Evolutionary conservation across 768 basidiomycete species (phyloP).

Genomic region (Lyophyllum decastes): DNA sequence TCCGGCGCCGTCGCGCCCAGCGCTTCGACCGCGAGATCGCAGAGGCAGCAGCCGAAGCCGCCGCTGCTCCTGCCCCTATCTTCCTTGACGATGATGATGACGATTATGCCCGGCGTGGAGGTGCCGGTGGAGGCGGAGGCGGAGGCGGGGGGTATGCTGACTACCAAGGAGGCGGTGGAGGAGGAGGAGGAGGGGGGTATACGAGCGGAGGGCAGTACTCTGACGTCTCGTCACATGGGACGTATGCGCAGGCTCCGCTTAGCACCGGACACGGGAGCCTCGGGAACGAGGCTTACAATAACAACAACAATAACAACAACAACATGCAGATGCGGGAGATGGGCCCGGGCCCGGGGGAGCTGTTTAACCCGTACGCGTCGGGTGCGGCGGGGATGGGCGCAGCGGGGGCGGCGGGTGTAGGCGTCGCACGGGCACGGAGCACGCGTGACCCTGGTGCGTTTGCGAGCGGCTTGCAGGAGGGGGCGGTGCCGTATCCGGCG

Average conservation of each 20-base stretch:
- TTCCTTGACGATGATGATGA: slow-evolving; percentile 58
- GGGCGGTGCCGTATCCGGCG: slow-evolving; percentile 38
- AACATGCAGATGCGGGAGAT: slow-evolving; percentile 47
- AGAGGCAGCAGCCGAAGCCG: slow-evolving; percentile 69
- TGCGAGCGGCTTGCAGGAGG: slow-evolving; percentile 35
- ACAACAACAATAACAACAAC: too few species aligned
- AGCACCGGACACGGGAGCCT: slow-evolving; percentile 29
- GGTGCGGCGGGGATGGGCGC: slow-evolving; percentile 31
- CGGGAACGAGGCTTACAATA: slow-evolving; percentile 42
- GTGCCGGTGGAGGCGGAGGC: slow-evolving; percentile 21
- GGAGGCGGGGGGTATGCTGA: slow-evolving; percentile 33
- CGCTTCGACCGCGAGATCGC: slow-evolving; percentile 75
- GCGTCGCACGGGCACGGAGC: slow-evolving; percentile 42
- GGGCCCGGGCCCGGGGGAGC: slow-evolving; percentile 27
- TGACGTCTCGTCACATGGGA: slow-evolving; percentile 43
- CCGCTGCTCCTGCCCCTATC: slow-evolving; percentile 49
- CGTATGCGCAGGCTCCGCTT: slow-evolving; percentile 51
- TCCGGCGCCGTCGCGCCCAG: slow-evolving; percentile 65
- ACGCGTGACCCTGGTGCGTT: slow-evolving; percentile 30
- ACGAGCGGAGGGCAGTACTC: slow-evolving; percentile 15
- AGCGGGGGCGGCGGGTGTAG: slow-evolving; percentile 42
- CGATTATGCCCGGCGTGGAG: slow-evolving; percentile 22
- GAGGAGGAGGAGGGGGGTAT: background rate
- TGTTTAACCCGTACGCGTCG: slow-evolving; percentile 28
- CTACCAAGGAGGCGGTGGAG: slow-evolving; percentile 37